These are phyloP conservation scores for Camellia lanceoleosa DNA, from an alignment of 148 eudicot genomes.

Conservation along the genomic window DNA sequence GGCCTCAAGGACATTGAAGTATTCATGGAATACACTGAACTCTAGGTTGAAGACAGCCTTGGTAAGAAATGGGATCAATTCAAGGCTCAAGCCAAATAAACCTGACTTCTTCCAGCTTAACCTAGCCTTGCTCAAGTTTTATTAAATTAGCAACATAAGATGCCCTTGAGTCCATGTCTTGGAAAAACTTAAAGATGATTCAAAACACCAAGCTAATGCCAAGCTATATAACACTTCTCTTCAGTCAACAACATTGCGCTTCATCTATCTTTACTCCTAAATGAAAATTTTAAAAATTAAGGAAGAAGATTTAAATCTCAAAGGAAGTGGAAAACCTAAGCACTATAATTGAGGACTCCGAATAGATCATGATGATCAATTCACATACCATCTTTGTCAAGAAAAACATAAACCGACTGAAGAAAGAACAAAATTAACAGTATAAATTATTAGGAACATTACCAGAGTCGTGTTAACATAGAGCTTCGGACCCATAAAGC, in stretches of 20 bases:
- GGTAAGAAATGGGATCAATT: background rate
- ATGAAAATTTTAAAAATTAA: background rate
- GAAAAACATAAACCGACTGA: background rate
- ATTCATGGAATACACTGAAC: background rate
- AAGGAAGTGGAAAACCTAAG: background rate
- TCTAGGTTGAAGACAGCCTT: background rate
- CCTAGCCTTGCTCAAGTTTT: background rate
- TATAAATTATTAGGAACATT: background rate
- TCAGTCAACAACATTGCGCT: background rate
- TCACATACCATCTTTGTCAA: background rate
- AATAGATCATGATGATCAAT: background rate
- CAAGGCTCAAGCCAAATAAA: background rate
- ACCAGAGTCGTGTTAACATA: constrained; percentile 44
- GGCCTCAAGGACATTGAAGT: background rate
- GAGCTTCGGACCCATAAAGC: constrained; percentile 52
- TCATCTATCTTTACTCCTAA: background rate
- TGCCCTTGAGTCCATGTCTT: background rate
- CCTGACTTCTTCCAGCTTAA: background rate
- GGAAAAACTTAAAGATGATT: constrained; percentile 1
- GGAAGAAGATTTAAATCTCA: background rate
- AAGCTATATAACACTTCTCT: background rate
- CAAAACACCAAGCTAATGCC: background rate
- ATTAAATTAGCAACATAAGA: background rate
- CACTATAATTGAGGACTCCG: background rate
- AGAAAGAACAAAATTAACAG: background rate